A percentile compares a stretch with the other conserved stretches of the same genome.
Evolutionary conservation across 2,329 filamentous ascomycete genomes (phyloP).

Genomic region (Alternaria conjuncta): DNA sequence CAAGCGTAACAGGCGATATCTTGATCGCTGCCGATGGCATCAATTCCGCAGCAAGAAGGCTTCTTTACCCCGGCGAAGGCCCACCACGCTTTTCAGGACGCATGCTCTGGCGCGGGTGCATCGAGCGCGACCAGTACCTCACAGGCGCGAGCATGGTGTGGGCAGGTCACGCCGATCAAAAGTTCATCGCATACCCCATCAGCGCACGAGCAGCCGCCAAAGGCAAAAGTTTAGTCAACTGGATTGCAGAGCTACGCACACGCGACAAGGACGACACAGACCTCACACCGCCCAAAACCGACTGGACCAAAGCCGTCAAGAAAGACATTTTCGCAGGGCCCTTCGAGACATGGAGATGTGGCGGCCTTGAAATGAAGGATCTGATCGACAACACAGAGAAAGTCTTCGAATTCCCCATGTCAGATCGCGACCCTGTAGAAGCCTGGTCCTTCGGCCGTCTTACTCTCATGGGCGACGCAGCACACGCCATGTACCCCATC

Average conservation of each 20-base stretch:
- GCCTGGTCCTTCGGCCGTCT: conserved; percentile 47
- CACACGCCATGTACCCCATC: conserved; percentile 54
- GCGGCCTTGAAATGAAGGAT: conserved; percentile 52
- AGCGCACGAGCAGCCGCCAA: conserved; percentile 44
- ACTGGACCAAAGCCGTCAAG: conserved; percentile 53
- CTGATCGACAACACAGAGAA: conserved; percentile 52
- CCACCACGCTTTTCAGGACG: conserved; percentile 55
- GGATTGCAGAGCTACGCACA: conserved; percentile 56
- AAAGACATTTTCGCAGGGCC: conserved; percentile 51
- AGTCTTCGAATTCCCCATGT: conserved; percentile 57
- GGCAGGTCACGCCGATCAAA: conserved; percentile 56
- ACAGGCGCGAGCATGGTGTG: conserved; percentile 55
- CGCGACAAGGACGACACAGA: conserved; percentile 52
- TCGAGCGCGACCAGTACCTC: conserved; percentile 50
- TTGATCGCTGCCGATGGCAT: conserved; percentile 55
- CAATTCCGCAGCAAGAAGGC: conserved; percentile 51
- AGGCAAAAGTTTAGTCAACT: conserved; percentile 54
- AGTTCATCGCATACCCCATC: conserved; percentile 58
- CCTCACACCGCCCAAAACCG: conserved; percentile 52
- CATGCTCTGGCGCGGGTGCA: conserved; percentile 56
- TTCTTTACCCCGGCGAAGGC: conserved; percentile 54
- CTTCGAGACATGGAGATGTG: conserved; percentile 53
- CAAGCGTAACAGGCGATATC: conserved; percentile 42
- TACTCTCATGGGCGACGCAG: conserved; percentile 52
- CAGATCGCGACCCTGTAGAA: conserved; percentile 52